Evolutionary conservation across 2,329 filamentous ascomycete genomes (phyloP), one percentile per base, ranked within the genome.

Genomic region (Epichloe baconii): DNA sequence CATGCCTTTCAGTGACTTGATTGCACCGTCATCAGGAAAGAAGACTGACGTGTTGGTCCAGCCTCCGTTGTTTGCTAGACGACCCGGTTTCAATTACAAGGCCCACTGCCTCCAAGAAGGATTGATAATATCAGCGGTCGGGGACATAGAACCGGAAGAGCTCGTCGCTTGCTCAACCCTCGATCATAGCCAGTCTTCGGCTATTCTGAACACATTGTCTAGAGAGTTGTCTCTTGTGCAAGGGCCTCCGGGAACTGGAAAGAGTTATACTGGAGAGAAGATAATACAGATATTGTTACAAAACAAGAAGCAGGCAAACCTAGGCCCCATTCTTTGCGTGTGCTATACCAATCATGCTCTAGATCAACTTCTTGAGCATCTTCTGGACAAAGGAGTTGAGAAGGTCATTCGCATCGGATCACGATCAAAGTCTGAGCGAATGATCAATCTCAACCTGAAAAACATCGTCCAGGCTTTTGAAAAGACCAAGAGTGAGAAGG

Each of bases 171-270:
- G 61, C 14, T 72, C 77, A 0, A 67, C 61, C 0, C 70, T 86
- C 0, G 82, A 86, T 55, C 51, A 58, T 1, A 72, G 70, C 0
- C 75, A 79, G 53, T 72, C 74, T 4, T 52, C 56, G 4, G 78
- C 80, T 2, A 61, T 85, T 0, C 55, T 82, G 0, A 65, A 72
- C 17, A 71, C 78, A 3, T 63, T 86, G 0, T 1, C 69, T 0
- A 69, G 72, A 1, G 71, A 72, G 36, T 62, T 85, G 8, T 75
- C 79, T 1, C 67, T 86, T 4, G 82, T 86, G 11, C 82, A 87
- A 65, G 84, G 84, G 0, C 83, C 83, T 0, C 83, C 83, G 0
- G 83, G 84, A 0, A 87, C 83, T 0, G 83, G 84, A 0, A 87
- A 87, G 59, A 77, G 71, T 4, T 85, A 75, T 55, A 71, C 75